A percentile compares a stretch with the other conserved stretches of the same genome.
Evolutionary conservation across 768 basidiomycete species (phyloP).

Genomic region (Psilocybe tampanensis): DNA sequence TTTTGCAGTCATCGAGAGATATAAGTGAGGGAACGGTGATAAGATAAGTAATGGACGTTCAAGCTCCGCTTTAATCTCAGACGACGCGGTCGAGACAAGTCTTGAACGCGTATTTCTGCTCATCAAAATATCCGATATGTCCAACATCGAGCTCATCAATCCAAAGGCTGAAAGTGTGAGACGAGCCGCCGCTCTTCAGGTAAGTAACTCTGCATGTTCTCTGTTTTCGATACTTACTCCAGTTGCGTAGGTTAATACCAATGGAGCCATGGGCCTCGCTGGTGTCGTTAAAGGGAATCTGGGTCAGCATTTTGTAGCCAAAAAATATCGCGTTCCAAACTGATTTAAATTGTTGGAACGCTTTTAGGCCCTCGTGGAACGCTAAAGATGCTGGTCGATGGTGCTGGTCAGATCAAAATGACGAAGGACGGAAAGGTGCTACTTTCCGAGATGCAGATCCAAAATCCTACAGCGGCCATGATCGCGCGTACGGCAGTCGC

Average conservation of each 20-base stretch:
- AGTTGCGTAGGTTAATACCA: conserved; percentile 77
- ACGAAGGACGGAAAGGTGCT: conserved; percentile 99
- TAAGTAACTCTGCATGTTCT: conserved; percentile 27
- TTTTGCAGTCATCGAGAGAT: background rate
- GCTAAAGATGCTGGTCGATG: conserved; percentile 99
- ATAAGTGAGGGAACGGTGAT: background rate
- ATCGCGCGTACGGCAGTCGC: conserved; percentile 98
- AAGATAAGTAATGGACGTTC: conserved; percentile 21
- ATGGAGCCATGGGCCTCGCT: conserved; percentile 95
- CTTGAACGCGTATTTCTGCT: conserved; percentile 29
- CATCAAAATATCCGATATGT: conserved; percentile 41
- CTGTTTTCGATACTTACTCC: conserved; percentile 11
- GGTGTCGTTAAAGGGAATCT: conserved; percentile 97
- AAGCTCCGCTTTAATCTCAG: conserved; percentile 30
- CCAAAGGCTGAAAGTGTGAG: conserved; percentile 94
- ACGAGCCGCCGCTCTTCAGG: conserved; percentile 90
- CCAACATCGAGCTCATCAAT: conserved; percentile 93
- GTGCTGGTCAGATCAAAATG: conserved; percentile 98
- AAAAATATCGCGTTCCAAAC: conserved; percentile 5
- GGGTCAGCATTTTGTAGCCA: conserved; percentile 51
- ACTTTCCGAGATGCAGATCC: conserved; percentile 99
- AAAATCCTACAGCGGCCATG: conserved; percentile 99
- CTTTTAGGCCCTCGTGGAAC: conserved; percentile 89
- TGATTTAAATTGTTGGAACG: background rate
- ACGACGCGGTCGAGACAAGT: conserved; percentile 23